A percentile compares a stretch with the other conserved stretches of the same genome.
Conservation (phyloP, 768 basidiomycete species). For the Mycena sanguinolenta region DNA sequence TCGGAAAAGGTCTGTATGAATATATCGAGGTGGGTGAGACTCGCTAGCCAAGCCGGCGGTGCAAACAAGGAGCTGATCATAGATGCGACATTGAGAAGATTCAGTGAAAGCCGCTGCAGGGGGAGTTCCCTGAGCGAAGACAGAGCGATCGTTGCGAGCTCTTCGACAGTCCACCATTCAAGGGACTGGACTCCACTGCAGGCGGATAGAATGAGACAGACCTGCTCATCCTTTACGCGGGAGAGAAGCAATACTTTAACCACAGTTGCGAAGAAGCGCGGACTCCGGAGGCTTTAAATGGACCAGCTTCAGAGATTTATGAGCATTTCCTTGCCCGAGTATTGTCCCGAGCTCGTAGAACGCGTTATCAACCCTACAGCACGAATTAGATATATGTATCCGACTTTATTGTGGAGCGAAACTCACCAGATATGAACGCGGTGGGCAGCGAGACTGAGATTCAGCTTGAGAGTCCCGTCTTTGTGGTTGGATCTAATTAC, state of each 20-base stretch:
- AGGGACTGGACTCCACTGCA: constrained; percentile 7
- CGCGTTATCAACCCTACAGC: constrained; percentile 10
- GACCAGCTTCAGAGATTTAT: neutral
- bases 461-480: constrained; percentile 5
- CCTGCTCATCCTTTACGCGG: no score
- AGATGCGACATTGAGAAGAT: neutral
- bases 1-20: neutral
- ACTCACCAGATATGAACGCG: constrained; percentile 21
- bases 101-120: neutral
- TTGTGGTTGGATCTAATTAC: neutral
- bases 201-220: neutral
- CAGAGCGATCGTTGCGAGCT: no score
- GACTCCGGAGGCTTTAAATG: neutral
- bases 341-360: neutral
- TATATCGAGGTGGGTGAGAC: constrained; percentile 18
- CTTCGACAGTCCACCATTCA: no score
- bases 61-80: neutral
- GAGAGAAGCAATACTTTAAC: constrained; percentile 1
- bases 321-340: neutral
- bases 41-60: neutral
- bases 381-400: no score
- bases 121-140: neutral
- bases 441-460: constrained; percentile 13
- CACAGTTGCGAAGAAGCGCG: constrained; percentile 1
- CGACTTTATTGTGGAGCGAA: neutral